These are phyloP conservation scores for Colletotrichum siamense DNA, from an alignment of 2,329 filamentous ascomycete genomes.

Conservation along the genomic window DNA sequence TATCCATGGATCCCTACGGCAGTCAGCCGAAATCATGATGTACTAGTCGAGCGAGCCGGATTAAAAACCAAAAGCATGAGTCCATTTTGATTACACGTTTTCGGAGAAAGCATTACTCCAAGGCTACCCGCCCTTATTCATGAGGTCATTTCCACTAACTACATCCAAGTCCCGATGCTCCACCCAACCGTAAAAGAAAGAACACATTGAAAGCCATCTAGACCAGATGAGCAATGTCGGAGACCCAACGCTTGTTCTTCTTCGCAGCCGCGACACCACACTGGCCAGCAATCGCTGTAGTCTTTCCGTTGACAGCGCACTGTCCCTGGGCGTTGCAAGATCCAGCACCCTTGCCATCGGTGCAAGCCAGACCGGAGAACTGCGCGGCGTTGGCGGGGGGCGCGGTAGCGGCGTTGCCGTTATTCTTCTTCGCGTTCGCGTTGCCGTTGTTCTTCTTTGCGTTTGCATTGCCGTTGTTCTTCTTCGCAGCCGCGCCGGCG, in stretches of 20 bases:
- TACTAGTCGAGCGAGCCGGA: not conserved
- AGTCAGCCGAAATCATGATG: not conserved
- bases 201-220: not conserved
- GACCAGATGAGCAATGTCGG: not conserved
- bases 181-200: not conserved
- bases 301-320: slow-evolving; percentile 18
- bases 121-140: not conserved
- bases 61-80: not conserved
- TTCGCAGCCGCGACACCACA: slow-evolving; percentile 10
- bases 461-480: not conserved
- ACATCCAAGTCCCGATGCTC: not conserved
- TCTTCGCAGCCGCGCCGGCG: not conserved
- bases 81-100: not conserved
- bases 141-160: not conserved
- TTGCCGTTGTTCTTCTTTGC: not conserved
- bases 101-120: not conserved
- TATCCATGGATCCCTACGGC: not conserved
- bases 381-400: not conserved
- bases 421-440: not conserved
- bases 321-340: slow-evolving; percentile 5
- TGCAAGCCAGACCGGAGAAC: slow-evolving; percentile 13
- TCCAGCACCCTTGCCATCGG: slow-evolving; percentile 14
- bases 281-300: slow-evolving; percentile 8
- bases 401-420: not conserved
- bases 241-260: not conserved